Conservation (phyloP, 192 early-diverging fungal genomes). For the Mortierella alpina region DNA sequence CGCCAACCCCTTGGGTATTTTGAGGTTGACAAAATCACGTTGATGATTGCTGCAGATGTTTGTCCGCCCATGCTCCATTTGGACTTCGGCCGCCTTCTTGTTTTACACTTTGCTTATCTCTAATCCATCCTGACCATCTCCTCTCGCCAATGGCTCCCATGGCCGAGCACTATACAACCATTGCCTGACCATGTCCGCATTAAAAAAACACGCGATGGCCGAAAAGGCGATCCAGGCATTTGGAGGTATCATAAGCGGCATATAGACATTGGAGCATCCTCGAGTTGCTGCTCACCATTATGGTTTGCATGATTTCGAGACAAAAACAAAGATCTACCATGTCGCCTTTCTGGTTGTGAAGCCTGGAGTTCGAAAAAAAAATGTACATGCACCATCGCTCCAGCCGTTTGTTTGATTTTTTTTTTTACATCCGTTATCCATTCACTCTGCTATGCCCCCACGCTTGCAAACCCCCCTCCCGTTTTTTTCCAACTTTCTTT, state of each 20-base stretch:
- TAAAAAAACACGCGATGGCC: too few relatives aligned
- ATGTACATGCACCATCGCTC: neutral
- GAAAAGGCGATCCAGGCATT: neutral
- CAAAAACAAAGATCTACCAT: slow-evolving; percentile 3
- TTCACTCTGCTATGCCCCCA: neutral
- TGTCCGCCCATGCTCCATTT: too few relatives aligned
- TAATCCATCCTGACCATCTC: too few relatives aligned
- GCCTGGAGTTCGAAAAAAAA: neutral
- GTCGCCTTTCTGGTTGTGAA: neutral
- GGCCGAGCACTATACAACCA: too few relatives aligned
- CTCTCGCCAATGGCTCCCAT: too few relatives aligned
- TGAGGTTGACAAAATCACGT: too few relatives aligned
- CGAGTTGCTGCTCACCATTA: slow-evolving; percentile 2
- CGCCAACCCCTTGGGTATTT: too few relatives aligned
- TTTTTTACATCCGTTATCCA: neutral
- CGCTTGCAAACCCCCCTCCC: neutral
- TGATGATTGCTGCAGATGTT: too few relatives aligned
- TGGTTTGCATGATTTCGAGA: slow-evolving; percentile 11
- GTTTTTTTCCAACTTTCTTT: neutral
- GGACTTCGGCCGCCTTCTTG: too few relatives aligned
- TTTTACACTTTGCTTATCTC: too few relatives aligned
- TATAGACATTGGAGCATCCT: neutral
- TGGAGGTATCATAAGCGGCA: neutral
- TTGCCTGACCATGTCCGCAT: too few relatives aligned
- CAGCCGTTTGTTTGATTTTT: neutral